A percentile compares a stretch with the other conserved stretches of the same genome.
Conservation (phyloP, 257 asterid genomes). For the Linaria vulgaris region DNA sequence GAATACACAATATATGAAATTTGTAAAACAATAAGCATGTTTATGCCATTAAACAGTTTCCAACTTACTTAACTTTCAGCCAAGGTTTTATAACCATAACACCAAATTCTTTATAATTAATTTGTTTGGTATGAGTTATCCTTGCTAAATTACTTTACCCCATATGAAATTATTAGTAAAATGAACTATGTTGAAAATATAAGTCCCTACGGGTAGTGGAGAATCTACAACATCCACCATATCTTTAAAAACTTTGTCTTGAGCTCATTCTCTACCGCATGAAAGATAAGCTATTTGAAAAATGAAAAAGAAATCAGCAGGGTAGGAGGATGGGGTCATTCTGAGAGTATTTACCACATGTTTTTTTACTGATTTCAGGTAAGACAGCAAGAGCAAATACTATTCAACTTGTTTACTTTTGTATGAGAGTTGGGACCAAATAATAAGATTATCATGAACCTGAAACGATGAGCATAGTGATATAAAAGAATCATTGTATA, state of each 20-base stretch:
- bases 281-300: neutral
- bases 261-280: neutral
- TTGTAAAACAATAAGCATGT: neutral
- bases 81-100: neutral
- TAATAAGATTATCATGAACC: neutral
- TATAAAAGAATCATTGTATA: constrained; percentile 5
- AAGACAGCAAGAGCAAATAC: constrained; percentile 1
- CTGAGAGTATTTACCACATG: neutral
- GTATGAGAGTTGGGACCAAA: no score
- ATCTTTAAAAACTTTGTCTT: neutral
- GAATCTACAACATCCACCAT: neutral
- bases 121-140: no score
- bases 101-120: neutral
- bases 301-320: neutral
- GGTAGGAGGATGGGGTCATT: neutral
- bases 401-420: neutral
- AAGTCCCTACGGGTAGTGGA: neutral
- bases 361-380: neutral
- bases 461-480: neutral
- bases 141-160: neutral
- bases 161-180: neutral
- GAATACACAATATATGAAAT: neutral
- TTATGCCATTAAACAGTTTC: neutral
- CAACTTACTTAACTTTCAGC: neutral
- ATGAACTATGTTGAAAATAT: neutral